Evolutionary conservation across 106 monocot species (phyloP), one percentile per base, ranked within the genome.

Genomic region (Cymbidium sinense): DNA sequence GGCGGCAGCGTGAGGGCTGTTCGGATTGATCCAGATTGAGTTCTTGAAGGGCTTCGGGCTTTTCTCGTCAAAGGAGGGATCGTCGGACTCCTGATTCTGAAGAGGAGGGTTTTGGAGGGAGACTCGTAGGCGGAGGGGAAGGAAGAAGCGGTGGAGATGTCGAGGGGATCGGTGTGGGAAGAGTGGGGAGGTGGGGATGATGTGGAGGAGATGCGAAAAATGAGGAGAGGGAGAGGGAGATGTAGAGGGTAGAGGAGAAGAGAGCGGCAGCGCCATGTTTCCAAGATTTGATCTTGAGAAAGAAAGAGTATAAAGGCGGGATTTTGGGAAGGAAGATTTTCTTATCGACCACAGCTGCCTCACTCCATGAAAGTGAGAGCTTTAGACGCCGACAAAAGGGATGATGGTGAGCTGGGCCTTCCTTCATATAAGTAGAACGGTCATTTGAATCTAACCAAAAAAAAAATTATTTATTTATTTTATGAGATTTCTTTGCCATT

Each of bases 1-100:
- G 43, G 67, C 79, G 36, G 79, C 52, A 65, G 82, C 87, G 25
- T 58, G 76, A 23, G 87, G 82, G 80, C 75, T 88, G 61, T 87
- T 93, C 37, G 90, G 93, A 83, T 91, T 91, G 43, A 92, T 70
- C 92, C 95, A 95, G 41, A 90, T 64, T 58, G 92, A 85, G 81
- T 85, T 92, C 72, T 80, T 89, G 83, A 70, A 31, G 37, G 84
- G 52, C n/a, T 72, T 72, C 8, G 71, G 30, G 0, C 11, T 69
- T 77, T 83, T 87, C 72, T 73, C 83, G 83, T 44, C 29, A 31
- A 81, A 33, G 41, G 50, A 44, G 55, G 80, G 77, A 43, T 28
- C 15, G 47, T 54, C 41, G 74, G 54, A 9, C 34, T 72, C 36
- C 39, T 72, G 71, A 34, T 21, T 72, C 71, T 37, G 34, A 25